Conservation (phyloP, 2,329 filamentous ascomycete species). For the Pseudogymnoascus sp. region DNA sequence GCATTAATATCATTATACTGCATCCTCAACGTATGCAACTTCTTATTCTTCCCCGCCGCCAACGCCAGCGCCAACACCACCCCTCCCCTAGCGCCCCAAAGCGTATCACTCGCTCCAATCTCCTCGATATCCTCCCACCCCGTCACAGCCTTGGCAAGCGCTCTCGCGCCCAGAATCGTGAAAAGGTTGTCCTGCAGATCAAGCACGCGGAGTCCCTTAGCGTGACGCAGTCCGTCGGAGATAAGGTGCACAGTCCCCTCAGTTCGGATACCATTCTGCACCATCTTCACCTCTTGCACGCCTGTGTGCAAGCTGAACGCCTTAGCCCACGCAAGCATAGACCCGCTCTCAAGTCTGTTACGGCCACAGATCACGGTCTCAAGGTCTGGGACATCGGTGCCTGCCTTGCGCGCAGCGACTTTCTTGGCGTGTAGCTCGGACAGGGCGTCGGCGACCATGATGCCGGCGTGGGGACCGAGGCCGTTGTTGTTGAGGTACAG, state of each 20-base stretch:
- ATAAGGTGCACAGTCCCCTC: slow-evolving; percentile 82
- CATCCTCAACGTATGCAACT: slow-evolving; percentile 71
- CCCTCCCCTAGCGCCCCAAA: slow-evolving; percentile 70
- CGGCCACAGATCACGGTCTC: slow-evolving; percentile 97
- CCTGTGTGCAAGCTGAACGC: slow-evolving; percentile 74
- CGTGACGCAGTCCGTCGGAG: slow-evolving; percentile 65
- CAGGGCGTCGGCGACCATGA: slow-evolving; percentile 80
- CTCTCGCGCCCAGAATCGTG: slow-evolving; percentile 68
- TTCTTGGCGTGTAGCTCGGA: slow-evolving; percentile 77
- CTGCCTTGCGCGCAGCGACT: slow-evolving; percentile 62
- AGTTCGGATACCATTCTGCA: slow-evolving; percentile 93
- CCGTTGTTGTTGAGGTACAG: slow-evolving; percentile 98
- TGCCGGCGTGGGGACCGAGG: slow-evolving; percentile 82
- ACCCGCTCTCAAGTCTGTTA: slow-evolving; percentile 90
- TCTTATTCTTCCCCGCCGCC: slow-evolving; percentile 63
- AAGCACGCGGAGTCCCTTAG: slow-evolving; percentile 60
- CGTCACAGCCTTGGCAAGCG: slow-evolving; percentile 64
- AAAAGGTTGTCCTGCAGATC: slow-evolving; percentile 99
- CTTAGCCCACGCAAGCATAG: slow-evolving; percentile 91
- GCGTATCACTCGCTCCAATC: slow-evolving; percentile 80
- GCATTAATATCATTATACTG: slow-evolving; percentile 93
- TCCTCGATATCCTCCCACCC: slow-evolving; percentile 71
- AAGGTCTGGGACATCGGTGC: slow-evolving; percentile 67
- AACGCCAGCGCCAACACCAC: slow-evolving; percentile 66
- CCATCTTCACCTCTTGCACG: slow-evolving; percentile 87